Conservation (phyloP, 257 asterid genomes). For the Ballota nigra region DNA sequence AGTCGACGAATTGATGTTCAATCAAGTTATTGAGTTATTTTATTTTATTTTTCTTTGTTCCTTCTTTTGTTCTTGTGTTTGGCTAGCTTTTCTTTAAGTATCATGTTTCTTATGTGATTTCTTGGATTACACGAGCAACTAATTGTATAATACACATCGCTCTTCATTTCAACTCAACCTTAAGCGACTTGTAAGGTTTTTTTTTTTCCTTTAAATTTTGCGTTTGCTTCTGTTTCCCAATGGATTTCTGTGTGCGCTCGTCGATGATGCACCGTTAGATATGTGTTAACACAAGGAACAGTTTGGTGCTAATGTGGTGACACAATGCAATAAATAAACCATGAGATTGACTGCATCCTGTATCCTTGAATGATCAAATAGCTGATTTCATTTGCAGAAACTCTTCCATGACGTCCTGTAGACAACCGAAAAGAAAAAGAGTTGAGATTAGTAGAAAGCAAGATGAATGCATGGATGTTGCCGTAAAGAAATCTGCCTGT, state of each 20-base stretch:
- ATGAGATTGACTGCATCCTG: neutral
- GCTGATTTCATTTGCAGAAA: conserved; percentile 23
- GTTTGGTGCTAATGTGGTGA: too few species aligned
- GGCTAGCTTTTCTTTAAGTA: neutral
- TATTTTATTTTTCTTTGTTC: neutral
- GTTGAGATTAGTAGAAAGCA: conserved; percentile 25
- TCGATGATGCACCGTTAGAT: too few species aligned
- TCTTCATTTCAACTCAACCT: conserved; percentile 7
- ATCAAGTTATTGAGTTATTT: neutral
- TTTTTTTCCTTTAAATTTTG: too few species aligned
- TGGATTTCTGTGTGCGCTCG: too few species aligned
- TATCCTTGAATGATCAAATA: neutral
- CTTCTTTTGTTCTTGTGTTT: neutral
- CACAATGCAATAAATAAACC: neutral
- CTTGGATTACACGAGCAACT: too few species aligned
- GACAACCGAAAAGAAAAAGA: conserved; percentile 42
- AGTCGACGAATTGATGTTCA: neutral
- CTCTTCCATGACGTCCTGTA: conserved; percentile 37
- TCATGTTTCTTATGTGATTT: neutral
- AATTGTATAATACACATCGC: too few species aligned
- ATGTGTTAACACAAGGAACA: too few species aligned
- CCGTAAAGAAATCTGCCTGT: conserved; percentile 35
- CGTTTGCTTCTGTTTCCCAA: too few species aligned
- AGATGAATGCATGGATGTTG: conserved; percentile 24
- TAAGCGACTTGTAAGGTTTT: too few species aligned